Conservation (phyloP, 1,284 basidiomycete species). For the Malassezia dermatis region DNA sequence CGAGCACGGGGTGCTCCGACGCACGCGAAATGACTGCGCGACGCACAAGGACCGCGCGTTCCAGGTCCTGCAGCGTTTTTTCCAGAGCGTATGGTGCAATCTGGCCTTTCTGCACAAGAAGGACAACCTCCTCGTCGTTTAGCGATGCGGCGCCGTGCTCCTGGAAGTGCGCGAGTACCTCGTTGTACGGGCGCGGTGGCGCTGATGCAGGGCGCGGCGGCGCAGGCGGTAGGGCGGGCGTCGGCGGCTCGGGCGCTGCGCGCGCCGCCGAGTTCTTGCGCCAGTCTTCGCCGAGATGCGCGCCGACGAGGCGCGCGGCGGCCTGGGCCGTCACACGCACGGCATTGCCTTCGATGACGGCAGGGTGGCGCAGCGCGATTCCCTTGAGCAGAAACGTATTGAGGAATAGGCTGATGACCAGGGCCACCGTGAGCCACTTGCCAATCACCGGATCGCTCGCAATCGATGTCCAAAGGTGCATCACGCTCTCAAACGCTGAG, state of each 20-base stretch:
- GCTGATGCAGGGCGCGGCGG: slow-evolving; percentile 15
- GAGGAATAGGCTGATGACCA: slow-evolving; percentile 75
- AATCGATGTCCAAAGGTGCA: slow-evolving; percentile 85
- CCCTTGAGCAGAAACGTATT: slow-evolving; percentile 87
- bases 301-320: slow-evolving; percentile 44
- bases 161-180: slow-evolving; percentile 75
- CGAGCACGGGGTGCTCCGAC: slow-evolving; percentile 72
- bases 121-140: slow-evolving; percentile 82
- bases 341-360: slow-evolving; percentile 42
- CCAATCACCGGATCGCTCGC: slow-evolving; percentile 88
- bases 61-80: slow-evolving; percentile 76
- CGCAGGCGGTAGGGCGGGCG: slow-evolving; percentile 17
- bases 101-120: slow-evolving; percentile 82
- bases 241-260: slow-evolving; percentile 1
- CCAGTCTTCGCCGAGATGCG: slow-evolving; percentile 24
- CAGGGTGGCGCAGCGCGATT: slow-evolving; percentile 51
- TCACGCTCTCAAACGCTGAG: slow-evolving; percentile 66
- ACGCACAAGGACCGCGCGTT: slow-evolving; percentile 76
- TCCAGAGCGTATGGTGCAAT: slow-evolving; percentile 87
- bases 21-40: slow-evolving; percentile 84
- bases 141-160: slow-evolving; percentile 57
- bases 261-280: neutral
- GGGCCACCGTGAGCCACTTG: slow-evolving; percentile 86
- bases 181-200: slow-evolving; percentile 55
- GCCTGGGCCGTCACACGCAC: slow-evolving; percentile 45